Base-by-base conservation (phyloP, 2,329 filamentous ascomycete species). In the Xylariaceae sp. region DNA sequence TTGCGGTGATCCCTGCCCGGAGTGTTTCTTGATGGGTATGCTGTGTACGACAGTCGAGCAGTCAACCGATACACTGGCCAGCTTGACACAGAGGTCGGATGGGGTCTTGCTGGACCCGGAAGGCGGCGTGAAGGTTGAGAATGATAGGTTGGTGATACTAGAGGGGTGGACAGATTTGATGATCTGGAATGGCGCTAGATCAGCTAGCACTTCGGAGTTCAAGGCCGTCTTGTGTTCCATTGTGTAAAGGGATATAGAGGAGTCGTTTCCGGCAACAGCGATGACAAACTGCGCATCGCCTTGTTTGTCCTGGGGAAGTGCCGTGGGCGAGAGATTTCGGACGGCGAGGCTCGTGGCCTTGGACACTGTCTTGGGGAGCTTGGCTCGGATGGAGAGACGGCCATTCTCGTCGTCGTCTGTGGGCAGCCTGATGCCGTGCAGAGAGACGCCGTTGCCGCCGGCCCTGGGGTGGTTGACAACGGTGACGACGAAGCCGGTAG, bases 21-120 rank as follows among this genome's bases (percentile, higher is more conserved):
- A 54, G 39, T 72, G 62, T 54, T 72, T 75, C 58, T 73, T 75
- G 44, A 96, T 79, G 0, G 89, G 85, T 56, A 96, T 84, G 38
- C 83, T 87, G 69, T 96, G 89, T 22, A 96, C 85, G 31, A 88
- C 83, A 39, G 91, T 83, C 0, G 85, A 89, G 67, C 91, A 92
- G 54, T 84, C 87, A 61, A 95, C 84, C 45, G 88, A 90, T 39
- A 90, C 87, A 43, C 88, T 92, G 31, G 89, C 91, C 3, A 96
- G 81, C 62, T 89, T 89, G 60, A 95, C 74, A 63, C 83, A 83
- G 61, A 85, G 80, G 14, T 81, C 76, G 36, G 68, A 65, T 46
- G 72, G 73, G 49, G 73, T 68, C 61, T 75, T 66, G 3, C 71
- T 73, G 56, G 79, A 74, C n/a, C 80, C 68, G 46, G 73, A 51